These are phyloP conservation scores for Globisporangium paroecandrum DNA, from an alignment of 352 stramenopile genomes.

Conservation along the genomic window DNA sequence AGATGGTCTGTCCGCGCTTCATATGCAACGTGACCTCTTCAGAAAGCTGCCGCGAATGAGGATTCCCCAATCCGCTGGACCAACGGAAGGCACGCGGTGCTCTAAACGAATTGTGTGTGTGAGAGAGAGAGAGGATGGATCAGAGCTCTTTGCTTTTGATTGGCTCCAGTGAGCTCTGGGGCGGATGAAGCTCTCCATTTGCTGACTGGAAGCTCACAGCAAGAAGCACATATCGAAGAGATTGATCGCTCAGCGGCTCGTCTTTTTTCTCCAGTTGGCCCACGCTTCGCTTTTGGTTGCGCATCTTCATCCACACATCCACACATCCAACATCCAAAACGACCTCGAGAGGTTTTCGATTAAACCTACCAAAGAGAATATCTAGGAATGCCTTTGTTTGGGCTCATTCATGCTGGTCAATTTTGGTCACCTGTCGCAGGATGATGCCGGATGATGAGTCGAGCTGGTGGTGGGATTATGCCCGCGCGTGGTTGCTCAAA, in stretches of 20 bases:
- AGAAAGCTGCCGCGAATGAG: not conserved
- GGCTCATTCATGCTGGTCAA: too few species aligned
- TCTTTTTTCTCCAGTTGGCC: not conserved
- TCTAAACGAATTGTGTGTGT: not conserved
- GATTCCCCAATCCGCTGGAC: not conserved
- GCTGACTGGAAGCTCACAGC: not conserved
- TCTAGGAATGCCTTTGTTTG: too few species aligned
- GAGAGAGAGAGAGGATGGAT: not conserved
- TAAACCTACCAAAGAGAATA: slow-evolving; percentile 13
- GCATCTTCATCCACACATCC: slow-evolving; percentile 11
- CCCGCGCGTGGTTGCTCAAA: not conserved
- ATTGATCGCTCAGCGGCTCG: not conserved
- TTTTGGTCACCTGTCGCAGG: slow-evolving; percentile 4
- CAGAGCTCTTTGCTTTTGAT: not conserved
- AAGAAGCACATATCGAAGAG: not conserved
- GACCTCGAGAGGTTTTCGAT: not conserved
- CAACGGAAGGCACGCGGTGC: not conserved
- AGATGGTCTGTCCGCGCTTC: not conserved
- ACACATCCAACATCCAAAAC: too few species aligned
- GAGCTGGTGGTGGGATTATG: not conserved
- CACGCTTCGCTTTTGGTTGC: not conserved
- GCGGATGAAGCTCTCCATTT: not conserved
- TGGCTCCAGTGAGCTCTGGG: not conserved
- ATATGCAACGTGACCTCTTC: not conserved
- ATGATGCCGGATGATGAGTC: not conserved